phyloP scores from a whole-genome alignment of 2,329 filamentous ascomycete genomes.

The Teratosphaeria gauchensis region DNA sequence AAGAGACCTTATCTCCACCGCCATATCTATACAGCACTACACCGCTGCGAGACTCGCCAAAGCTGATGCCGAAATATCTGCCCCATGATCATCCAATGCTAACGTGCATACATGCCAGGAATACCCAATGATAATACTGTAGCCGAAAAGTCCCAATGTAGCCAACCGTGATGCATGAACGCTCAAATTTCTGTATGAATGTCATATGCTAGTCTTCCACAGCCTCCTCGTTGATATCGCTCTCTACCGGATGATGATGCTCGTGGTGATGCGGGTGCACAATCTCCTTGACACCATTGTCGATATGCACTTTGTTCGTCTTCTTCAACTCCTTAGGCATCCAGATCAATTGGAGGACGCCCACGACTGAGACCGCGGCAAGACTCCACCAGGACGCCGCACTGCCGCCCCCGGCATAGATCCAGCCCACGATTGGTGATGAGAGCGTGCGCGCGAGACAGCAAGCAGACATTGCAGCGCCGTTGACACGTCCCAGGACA shows the following conservation, averaged over 20 bases:
- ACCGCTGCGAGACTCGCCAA: not conserved
- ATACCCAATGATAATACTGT: not conserved
- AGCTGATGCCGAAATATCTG: not conserved
- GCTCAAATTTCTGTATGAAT: not conserved
- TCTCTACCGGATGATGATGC: not conserved
- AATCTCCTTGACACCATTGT: not conserved
- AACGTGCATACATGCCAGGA: not conserved
- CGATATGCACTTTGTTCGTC: not conserved
- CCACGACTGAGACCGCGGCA: slow-evolving; percentile 42
- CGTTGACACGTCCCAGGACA: slow-evolving; percentile 58
- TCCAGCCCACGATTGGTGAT: slow-evolving; percentile 54
- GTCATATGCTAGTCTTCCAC: not conserved
- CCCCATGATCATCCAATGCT: not conserved
- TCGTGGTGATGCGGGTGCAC: not conserved
- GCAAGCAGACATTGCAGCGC: slow-evolving; percentile 57
- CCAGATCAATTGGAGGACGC: slow-evolving; percentile 45
- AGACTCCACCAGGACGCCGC: slow-evolving; percentile 52
- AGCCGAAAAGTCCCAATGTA: not conserved
- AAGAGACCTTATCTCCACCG: not conserved
- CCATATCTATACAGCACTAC: not conserved
- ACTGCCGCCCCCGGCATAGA: slow-evolving; percentile 51
- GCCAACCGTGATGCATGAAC: not conserved
- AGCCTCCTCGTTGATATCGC: not conserved
- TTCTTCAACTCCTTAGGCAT: slow-evolving; percentile 37
- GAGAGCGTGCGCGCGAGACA: slow-evolving; percentile 57